These are phyloP conservation scores for Euptelea pleiosperma DNA, from an alignment of 164 flowering plant genomes.

Conservation along the genomic window DNA sequence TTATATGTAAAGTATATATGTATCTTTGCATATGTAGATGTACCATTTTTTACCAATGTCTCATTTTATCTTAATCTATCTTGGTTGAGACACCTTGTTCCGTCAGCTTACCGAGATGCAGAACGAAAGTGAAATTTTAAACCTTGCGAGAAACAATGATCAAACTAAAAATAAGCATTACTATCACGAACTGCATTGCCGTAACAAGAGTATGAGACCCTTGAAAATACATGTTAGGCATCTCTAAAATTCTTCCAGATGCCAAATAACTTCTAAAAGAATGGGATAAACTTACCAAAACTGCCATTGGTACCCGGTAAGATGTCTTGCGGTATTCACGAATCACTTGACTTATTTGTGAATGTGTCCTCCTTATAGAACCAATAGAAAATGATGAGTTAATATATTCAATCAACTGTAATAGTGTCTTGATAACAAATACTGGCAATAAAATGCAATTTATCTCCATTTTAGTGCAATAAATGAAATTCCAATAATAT, in stretches of 20 bases:
- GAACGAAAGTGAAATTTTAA: no score
- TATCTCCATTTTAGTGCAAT: background rate
- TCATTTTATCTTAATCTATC: no score
- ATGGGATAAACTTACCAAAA: slow-evolving; percentile 53
- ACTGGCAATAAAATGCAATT: background rate
- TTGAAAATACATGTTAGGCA: background rate
- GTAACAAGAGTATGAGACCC: background rate
- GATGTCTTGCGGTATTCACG: slow-evolving; percentile 85
- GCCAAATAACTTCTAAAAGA: slow-evolving; percentile 4
- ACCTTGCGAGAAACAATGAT: background rate
- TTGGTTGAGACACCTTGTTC: no score
- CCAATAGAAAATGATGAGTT: slow-evolving; percentile 11
- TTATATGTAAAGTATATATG: no score
- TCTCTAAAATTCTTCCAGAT: background rate
- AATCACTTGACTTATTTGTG: slow-evolving; percentile 84
- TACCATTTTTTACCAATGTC: no score
- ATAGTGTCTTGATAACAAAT: background rate
- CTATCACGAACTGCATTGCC: background rate
- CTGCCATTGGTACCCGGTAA: slow-evolving; percentile 89
- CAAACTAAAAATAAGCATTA: background rate
- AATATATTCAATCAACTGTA: background rate
- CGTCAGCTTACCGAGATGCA: no score
- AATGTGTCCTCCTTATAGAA: slow-evolving; percentile 79
- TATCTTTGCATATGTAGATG: no score
- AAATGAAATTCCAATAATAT: background rate